Evolutionary conservation across 2,329 filamentous ascomycete species (phyloP).

Genomic region (Apiospora pterosperma): DNA sequence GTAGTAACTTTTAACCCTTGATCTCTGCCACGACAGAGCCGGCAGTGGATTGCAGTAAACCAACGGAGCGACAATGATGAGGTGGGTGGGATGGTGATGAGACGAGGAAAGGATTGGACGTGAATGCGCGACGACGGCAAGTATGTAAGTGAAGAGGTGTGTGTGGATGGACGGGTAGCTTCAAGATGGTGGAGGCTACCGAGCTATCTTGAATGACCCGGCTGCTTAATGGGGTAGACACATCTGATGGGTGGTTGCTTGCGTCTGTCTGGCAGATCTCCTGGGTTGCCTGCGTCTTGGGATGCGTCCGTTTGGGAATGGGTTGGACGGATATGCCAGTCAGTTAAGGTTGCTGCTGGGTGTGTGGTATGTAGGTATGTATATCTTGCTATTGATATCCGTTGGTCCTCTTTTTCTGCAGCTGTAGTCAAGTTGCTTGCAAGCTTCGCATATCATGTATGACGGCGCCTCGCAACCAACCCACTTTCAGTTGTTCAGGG

Average conservation of each 20-base stretch:
- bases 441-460: slow-evolving; percentile 5
- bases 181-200: slow-evolving; percentile 19
- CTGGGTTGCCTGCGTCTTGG: slow-evolving; percentile 6
- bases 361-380: slow-evolving; percentile 2
- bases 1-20: not conserved
- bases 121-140: slow-evolving; percentile 12
- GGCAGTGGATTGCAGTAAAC: slow-evolving; percentile 23
- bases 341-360: slow-evolving; percentile 2
- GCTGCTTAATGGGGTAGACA: slow-evolving; percentile 6
- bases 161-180: slow-evolving; percentile 26
- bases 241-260: slow-evolving; percentile 6
- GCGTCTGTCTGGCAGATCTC: slow-evolving; percentile 7
- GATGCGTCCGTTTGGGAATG: slow-evolving; percentile 10
- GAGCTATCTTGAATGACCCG: slow-evolving; percentile 6
- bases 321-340: slow-evolving; percentile 7
- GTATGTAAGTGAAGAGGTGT: slow-evolving; percentile 10
- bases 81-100: slow-evolving; percentile 5
- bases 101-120: slow-evolving; percentile 8
- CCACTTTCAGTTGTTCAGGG: not conserved
- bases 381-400: not conserved
- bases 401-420: slow-evolving; percentile 8
- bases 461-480: slow-evolving; percentile 1
- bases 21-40: slow-evolving; percentile 8
- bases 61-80: slow-evolving; percentile 19
- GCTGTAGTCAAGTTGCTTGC: slow-evolving; percentile 4